These are phyloP conservation scores for Pedinophyceae sp. DNA, from an alignment of 139 green algal genomes.

Conservation along the genomic window DNA sequence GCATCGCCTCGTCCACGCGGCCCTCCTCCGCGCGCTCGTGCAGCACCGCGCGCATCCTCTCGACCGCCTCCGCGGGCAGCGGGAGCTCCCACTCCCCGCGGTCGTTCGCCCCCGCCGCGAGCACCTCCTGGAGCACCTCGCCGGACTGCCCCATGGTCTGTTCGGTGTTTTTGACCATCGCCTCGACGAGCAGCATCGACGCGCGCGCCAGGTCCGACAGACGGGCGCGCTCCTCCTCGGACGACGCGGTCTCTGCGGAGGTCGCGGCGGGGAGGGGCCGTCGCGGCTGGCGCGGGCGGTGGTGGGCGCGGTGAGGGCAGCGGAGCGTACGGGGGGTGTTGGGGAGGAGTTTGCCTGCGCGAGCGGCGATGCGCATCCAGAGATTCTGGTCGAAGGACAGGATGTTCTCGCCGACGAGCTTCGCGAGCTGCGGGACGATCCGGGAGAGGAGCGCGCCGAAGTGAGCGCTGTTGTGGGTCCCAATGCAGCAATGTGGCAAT, in stretches of 20 bases:
- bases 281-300: too few relatives aligned
- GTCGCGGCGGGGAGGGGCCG: too few relatives aligned
- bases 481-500: background rate
- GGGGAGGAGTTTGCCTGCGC: too few relatives aligned
- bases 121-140: conserved; percentile 37
- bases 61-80: conserved; percentile 34
- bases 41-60: conserved; percentile 22
- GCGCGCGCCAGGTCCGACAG: background rate
- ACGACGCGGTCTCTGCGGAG: background rate
- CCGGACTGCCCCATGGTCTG: conserved; percentile 21
- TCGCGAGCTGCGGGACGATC: conserved; percentile 28
- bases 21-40: background rate
- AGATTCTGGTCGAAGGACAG: conserved; percentile 72
- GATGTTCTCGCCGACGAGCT: conserved; percentile 69
- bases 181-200: conserved; percentile 64
- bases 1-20: conserved; percentile 56
- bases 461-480: background rate
- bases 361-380: conserved; percentile 73
- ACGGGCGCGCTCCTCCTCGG: background rate
- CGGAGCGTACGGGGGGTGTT: too few relatives aligned
- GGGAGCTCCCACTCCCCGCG: conserved; percentile 76
- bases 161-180: conserved; percentile 54
- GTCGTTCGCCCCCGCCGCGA: conserved; percentile 58
- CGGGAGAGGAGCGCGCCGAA: background rate
- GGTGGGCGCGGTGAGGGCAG: too few relatives aligned